Conservation (phyloP, 768 basidiomycete genomes). For the Panus rudis region DNA sequence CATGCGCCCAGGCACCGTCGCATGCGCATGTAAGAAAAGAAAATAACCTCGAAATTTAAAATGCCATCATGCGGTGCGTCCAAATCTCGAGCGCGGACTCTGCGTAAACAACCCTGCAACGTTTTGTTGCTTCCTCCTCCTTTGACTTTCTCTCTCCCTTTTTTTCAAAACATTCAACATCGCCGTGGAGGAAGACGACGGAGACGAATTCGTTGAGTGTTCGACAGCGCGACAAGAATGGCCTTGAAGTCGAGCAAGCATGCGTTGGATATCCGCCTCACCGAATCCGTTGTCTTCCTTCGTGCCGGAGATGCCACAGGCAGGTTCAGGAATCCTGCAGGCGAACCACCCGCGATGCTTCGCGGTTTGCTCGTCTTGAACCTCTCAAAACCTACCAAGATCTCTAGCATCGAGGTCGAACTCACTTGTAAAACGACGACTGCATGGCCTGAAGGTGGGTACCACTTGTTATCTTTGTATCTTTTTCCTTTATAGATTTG, state of each 20-base stretch:
- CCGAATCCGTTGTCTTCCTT: slow-evolving; percentile 51
- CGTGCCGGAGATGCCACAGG: slow-evolving; percentile 31
- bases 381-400: slow-evolving; percentile 71
- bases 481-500: too few species aligned
- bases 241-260: slow-evolving; percentile 28
- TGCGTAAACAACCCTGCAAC: too few species aligned
- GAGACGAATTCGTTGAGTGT: too few species aligned
- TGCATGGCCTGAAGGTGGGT: slow-evolving; percentile 74
- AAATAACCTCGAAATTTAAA: too few species aligned
- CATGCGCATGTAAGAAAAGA: too few species aligned
- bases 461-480: neutral
- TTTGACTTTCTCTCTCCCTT: neutral
- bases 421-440: slow-evolving; percentile 66
- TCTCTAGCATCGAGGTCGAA: slow-evolving; percentile 80
- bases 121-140: too few species aligned
- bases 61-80: too few species aligned
- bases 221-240: too few species aligned
- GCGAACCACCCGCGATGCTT: slow-evolving; percentile 47
- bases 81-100: too few species aligned
- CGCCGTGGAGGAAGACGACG: too few species aligned
- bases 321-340: slow-evolving; percentile 23
- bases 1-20: too few species aligned
- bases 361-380: slow-evolving; percentile 59
- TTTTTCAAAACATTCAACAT: slow-evolving; percentile 1
- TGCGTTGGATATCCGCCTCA: slow-evolving; percentile 37